Percentiles rank a stretch among this genome's conserved stretches.
These are phyloP conservation scores for Trifolium pratense DNA, from an alignment of 306 rosid species.

Conservation along the genomic window DNA sequence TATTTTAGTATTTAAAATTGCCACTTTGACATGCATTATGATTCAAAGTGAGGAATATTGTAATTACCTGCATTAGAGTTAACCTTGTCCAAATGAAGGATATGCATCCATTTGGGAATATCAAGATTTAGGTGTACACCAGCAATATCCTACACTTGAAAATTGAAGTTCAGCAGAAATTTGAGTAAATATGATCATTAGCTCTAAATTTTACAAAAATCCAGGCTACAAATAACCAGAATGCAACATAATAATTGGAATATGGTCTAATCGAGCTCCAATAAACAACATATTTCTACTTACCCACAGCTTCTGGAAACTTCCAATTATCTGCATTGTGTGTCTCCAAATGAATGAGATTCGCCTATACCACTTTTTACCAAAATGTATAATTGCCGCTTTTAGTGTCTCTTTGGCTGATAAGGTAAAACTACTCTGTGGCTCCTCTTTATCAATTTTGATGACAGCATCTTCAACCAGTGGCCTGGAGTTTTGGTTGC, in stretches of 20 bases:
- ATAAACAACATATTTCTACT: conserved; percentile 46
- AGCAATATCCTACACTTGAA: conserved; percentile 74
- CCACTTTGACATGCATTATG: conserved; percentile 10
- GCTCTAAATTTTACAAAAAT: conserved; percentile 10
- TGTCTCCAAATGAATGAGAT: conserved; percentile 74
- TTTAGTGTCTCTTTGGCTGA: conserved; percentile 80
- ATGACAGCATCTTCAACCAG: conserved; percentile 58
- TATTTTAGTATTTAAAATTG: conserved; percentile 15
- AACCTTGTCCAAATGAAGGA: conserved; percentile 84
- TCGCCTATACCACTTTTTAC: conserved; percentile 81
- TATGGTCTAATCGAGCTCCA: conserved; percentile 31
- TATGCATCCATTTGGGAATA: conserved; percentile 84
- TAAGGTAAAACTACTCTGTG: conserved; percentile 55
- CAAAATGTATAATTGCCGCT: conserved; percentile 69
- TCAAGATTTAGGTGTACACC: conserved; percentile 88
- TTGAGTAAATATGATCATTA: conserved; percentile 11
- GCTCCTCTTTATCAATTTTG: conserved; percentile 70
- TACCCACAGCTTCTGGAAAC: conserved; percentile 85
- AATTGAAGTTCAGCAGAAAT: conserved; percentile 39
- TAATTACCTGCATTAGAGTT: conserved; percentile 74
- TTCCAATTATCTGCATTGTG: conserved; percentile 55
- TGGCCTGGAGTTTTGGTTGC: conserved; percentile 54
- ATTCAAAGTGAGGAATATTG: conserved; percentile 28
- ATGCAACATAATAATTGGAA: conserved; percentile 4
- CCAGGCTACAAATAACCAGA: conserved; percentile 13